Percentiles rank a stretch among this genome's conserved stretches.
phyloP scores from a whole-genome alignment of 768 basidiomycete genomes.

The Dentipellis fragilis region DNA sequence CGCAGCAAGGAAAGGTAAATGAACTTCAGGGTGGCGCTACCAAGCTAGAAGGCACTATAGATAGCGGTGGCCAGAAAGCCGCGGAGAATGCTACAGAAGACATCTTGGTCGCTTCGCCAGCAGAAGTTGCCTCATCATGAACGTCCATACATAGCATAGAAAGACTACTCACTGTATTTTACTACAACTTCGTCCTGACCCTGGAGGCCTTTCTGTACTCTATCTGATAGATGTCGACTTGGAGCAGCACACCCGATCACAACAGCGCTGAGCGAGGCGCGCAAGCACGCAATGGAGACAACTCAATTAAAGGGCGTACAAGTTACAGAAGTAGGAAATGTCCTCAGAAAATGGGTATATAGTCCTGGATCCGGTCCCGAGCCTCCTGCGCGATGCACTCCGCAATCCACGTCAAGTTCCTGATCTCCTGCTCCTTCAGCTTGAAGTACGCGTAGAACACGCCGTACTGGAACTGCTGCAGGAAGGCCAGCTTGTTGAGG shows the following conservation, averaged over 20 bases:
- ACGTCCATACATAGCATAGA: no score
- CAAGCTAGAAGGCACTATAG: background rate
- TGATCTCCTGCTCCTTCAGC: slow-evolving; percentile 85
- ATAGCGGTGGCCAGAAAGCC: background rate
- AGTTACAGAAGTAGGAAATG: background rate
- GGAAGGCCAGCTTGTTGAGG: slow-evolving; percentile 87
- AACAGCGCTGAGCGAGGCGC: background rate
- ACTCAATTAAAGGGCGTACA: background rate
- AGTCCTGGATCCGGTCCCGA: slow-evolving; percentile 90
- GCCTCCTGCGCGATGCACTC: slow-evolving; percentile 98
- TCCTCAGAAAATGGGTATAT: slow-evolving; percentile 78
- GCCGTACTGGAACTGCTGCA: slow-evolving; percentile 95
- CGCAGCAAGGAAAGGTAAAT: background rate
- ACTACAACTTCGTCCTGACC: no score
- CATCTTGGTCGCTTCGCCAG: background rate
- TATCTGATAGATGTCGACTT: no score
- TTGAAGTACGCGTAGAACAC: slow-evolving; percentile 91
- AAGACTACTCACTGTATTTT: no score
- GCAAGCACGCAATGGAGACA: background rate
- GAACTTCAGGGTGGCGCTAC: background rate
- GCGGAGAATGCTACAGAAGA: background rate
- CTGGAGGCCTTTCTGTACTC: no score
- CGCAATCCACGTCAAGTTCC: slow-evolving; percentile 88
- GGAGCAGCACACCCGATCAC: background rate
- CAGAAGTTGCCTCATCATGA: no score